Base-by-base conservation (phyloP, 345 rosid species). In the Gossypium stocksii region DNA sequence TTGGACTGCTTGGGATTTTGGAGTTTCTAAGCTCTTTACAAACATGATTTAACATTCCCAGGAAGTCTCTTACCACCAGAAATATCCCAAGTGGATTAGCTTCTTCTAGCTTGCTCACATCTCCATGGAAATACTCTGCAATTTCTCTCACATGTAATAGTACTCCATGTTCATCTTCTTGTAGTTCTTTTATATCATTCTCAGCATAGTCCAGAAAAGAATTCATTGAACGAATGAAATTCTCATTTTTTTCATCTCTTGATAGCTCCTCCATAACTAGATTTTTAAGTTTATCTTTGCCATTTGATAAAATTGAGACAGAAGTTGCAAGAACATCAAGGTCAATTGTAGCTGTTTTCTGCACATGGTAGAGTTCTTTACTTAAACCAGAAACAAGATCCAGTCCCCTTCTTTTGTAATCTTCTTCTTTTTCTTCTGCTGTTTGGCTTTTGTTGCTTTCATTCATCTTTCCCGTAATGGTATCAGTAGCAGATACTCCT, bases 1-100 rank as follows among this genome's bases (percentile, higher is more conserved):
- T 91, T 20, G 91, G 88, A 82, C 85, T 87, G 22, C 78, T 81
- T 2, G 92, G 86, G 14, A 83, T 80, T 87, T 82, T 91, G 45
- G 76, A 53, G 83, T 85, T 86, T 75, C 97, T 93, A 74, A 95
- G 85, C 73, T 95, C 98, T 81, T 88, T 95, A 74, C 98, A 93
- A 4, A 93, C 94, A 80, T 90, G 89, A 84, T 93, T 98, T 80
- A 95, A 73, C 99, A 93, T 91, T 61, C 98, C 97, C 78, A 95
- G 75, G 77, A 95, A 95, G 71, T 95, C 99, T 75, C 99, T 95
- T 22, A 93, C 99, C 66, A 95, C 93, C 89, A 95, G 94, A 70
- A 95, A 93, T 27, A 95, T 95, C 74, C 92, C 76, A 10, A 95
- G 87, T 15, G 94, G 98, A 64, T 89, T 95, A 61, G 88, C 83